phyloP scores from a whole-genome alignment of 345 rosid genomes.

The Sapria himalayana region DNA sequence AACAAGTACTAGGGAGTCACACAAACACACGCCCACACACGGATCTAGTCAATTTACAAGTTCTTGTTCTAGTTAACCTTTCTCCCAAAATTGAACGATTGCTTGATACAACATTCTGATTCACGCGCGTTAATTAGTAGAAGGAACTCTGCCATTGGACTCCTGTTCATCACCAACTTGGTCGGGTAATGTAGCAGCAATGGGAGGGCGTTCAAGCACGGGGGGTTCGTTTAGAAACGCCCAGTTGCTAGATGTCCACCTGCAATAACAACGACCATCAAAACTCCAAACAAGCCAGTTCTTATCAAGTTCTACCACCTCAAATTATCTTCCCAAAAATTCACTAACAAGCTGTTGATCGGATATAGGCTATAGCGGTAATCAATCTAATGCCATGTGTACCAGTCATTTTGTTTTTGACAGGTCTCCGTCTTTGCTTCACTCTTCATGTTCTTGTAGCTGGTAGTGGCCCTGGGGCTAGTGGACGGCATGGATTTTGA shows the following conservation, averaged over 20 bases:
- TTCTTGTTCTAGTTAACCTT: too few relatives aligned
- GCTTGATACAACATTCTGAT: too few relatives aligned
- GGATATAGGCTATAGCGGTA: too few relatives aligned
- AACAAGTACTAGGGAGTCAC: too few relatives aligned
- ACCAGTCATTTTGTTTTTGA: constrained; percentile 34
- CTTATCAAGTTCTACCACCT: too few relatives aligned
- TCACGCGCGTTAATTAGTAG: too few relatives aligned
- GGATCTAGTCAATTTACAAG: too few relatives aligned
- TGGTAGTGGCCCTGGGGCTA: constrained; percentile 4
- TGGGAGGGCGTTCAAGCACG: constrained; percentile 23
- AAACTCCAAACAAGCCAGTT: background rate
- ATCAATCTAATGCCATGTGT: background rate
- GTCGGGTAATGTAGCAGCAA: too few relatives aligned
- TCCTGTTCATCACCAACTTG: too few relatives aligned
- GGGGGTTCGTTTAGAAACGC: constrained; percentile 76
- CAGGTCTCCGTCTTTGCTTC: constrained; percentile 15
- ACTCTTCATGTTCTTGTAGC: constrained; percentile 8
- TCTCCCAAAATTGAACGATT: too few relatives aligned
- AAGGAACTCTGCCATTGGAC: too few relatives aligned
- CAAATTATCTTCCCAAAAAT: background rate
- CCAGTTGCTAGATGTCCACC: constrained; percentile 78
- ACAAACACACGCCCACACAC: too few relatives aligned
- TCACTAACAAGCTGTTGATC: background rate
- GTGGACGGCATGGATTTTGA: constrained; percentile 18
- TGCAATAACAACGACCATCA: constrained; percentile 1